phyloP scores from a whole-genome alignment of 1,139 yeast species.

The Suhomyces yuchorum region DNA sequence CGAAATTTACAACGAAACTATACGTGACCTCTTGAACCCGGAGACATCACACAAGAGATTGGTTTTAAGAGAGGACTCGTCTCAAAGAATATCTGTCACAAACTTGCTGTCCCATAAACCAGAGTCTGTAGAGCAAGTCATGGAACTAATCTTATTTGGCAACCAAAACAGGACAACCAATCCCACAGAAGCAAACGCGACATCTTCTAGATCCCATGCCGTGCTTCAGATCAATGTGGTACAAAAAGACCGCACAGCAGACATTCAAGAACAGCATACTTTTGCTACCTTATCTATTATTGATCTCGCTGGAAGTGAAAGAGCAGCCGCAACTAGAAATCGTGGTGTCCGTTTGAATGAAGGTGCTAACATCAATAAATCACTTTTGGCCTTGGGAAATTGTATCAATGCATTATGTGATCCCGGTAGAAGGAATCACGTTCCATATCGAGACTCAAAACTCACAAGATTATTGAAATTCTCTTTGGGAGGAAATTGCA shows the following conservation, averaged over 20 bases:
- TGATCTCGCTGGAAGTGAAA: slow-evolving; percentile 92
- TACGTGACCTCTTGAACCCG: slow-evolving; percentile 73
- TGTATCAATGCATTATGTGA: slow-evolving; percentile 92
- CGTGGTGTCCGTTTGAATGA: slow-evolving; percentile 78
- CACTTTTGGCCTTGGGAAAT: slow-evolving; percentile 85
- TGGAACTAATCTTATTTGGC: slow-evolving; percentile 75
- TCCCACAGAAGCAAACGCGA: slow-evolving; percentile 87
- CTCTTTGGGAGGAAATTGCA: slow-evolving; percentile 93
- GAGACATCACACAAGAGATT: slow-evolving; percentile 48
- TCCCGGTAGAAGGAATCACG: slow-evolving; percentile 64
- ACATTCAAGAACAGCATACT: slow-evolving; percentile 65
- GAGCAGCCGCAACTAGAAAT: slow-evolving; percentile 88
- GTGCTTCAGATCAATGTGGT: slow-evolving; percentile 79
- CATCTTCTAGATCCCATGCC: slow-evolving; percentile 91
- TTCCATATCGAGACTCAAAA: slow-evolving; percentile 90
- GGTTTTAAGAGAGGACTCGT: slow-evolving; percentile 70
- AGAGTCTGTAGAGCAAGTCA: slow-evolving; percentile 67
- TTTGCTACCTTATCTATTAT: slow-evolving; percentile 83
- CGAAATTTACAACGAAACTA: slow-evolving; percentile 89
- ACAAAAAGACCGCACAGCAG: slow-evolving; percentile 64
- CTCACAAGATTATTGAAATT: slow-evolving; percentile 82
- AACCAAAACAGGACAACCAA: slow-evolving; percentile 78
- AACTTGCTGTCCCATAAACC: slow-evolving; percentile 72
- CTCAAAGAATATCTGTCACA: slow-evolving; percentile 68
- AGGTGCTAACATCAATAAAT: slow-evolving; percentile 90